A percentile compares a stretch with the other conserved stretches of the same genome.
Conservation (phyloP, 2,329 filamentous ascomycete genomes). For the Penicillium hesseltinei region DNA sequence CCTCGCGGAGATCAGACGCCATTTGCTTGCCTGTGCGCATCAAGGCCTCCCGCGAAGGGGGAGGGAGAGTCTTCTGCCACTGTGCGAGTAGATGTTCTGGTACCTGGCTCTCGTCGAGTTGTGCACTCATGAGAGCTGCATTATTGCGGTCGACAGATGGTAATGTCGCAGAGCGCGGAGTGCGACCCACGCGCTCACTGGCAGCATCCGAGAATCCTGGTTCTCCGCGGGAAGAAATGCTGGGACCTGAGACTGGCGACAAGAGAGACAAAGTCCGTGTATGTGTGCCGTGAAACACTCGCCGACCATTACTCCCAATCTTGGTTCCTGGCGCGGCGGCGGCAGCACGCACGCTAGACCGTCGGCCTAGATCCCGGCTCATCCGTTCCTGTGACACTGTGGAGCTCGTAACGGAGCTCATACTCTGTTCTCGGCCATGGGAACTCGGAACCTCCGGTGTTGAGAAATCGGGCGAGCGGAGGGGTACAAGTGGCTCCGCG, state of each 20-base stretch:
- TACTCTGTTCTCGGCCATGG: slow-evolving; percentile 30
- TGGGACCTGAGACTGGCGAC: slow-evolving; percentile 53
- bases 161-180: slow-evolving; percentile 42
- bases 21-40: slow-evolving; percentile 68
- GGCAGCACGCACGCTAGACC: slow-evolving; percentile 63
- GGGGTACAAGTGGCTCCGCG: slow-evolving; percentile 58
- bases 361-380: slow-evolving; percentile 66
- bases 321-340: slow-evolving; percentile 36
- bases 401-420: slow-evolving; percentile 27
- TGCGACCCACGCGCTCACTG: slow-evolving; percentile 32
- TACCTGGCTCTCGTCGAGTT: slow-evolving; percentile 20
- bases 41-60: slow-evolving; percentile 51
- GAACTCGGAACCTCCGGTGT: slow-evolving; percentile 12
- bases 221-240: slow-evolving; percentile 19
- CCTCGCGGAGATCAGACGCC: slow-evolving; percentile 83
- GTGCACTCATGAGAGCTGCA: slow-evolving; percentile 19
- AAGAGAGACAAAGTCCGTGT: slow-evolving; percentile 74
- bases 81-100: slow-evolving; percentile 40
- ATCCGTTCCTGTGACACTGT: slow-evolving; percentile 33
- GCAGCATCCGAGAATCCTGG: slow-evolving; percentile 14
- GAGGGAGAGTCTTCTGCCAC: slow-evolving; percentile 44
- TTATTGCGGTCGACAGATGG: slow-evolving; percentile 40
- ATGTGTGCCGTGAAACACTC: slow-evolving; percentile 67
- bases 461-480: slow-evolving; percentile 43
- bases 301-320: slow-evolving; percentile 49